Base-by-base conservation (phyloP, 1,284 basidiomycete genomes). In the Puccinia triticina region DNA sequence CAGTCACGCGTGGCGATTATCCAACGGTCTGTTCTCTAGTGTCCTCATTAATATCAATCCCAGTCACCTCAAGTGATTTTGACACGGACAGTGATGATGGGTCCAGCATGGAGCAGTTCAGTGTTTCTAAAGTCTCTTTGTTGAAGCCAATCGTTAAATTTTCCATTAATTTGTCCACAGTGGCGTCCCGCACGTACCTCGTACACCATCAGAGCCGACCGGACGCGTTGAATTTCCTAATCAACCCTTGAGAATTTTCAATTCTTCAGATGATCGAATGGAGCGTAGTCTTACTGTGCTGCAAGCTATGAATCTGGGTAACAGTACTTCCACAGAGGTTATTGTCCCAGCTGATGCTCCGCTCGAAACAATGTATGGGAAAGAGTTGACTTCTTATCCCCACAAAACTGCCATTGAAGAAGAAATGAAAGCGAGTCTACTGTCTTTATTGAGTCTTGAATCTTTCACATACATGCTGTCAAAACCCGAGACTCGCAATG, bases 351-450 rank as follows among this genome's bases (percentile, higher is more conserved):
- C 48, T 37, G 50, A 73, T 55, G 2, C 26, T 14, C 21, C 71
- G 53, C 71, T 73, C 23, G 71, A 73, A 11, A 55, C 21, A 26
- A 32, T 73, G 26, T 73, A 73, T 55, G 59, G 40, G 50, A n/a
- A 21, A 34, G 77, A 40, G 23, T 71, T 73, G 37, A 81, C 78
- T 46, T 72, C 78, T 48, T 81, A 81, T 66, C 78, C 78, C 34
- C 50, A 72, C 7, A 37, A 66, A n/a, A 79, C 46, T 29, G 53
- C 69, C 10, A 66, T 79, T 46, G 53, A 69, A 43, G 55, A 59
- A 26, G 77, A 79, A 34, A 43, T 79, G 53, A 69, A 79, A 57
- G 26, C 53, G 7, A 37, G 77, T 29, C 61, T 79, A 16, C 55
- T 79, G 16, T 72, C 67, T 3, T 26, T 81, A 0, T 61, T 81